These are phyloP conservation scores for Fomitopsis betulina DNA, from an alignment of 1,284 basidiomycete genomes.

Conservation along the genomic window DNA sequence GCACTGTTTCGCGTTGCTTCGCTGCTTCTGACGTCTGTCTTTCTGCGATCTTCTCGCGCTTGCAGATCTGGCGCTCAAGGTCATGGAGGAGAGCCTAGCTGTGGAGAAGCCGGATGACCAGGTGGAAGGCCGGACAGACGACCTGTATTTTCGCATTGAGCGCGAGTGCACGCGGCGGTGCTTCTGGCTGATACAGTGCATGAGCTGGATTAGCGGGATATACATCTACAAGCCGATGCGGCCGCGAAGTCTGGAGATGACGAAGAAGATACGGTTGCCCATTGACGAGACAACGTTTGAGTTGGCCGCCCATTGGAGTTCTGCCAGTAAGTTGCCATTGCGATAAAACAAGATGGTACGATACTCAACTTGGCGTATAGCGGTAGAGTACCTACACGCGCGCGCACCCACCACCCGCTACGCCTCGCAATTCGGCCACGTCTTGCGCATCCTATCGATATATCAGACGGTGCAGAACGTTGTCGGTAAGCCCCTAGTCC, in stretches of 20 bases:
- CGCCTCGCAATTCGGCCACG: conserved; percentile 67
- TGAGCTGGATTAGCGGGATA: conserved; percentile 31
- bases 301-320: conserved; percentile 51
- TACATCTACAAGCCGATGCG: conserved; percentile 27
- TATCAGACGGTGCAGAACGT: conserved; percentile 49
- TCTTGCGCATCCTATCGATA: conserved; percentile 62
- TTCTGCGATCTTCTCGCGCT: not conserved
- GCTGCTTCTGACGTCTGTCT: not conserved
- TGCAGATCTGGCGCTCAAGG: conserved; percentile 47
- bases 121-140: conserved; percentile 48
- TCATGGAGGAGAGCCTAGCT: conserved; percentile 62
- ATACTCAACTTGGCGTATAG: not conserved
- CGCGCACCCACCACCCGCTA: conserved; percentile 54
- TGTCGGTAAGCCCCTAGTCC: conserved; percentile 20
- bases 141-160: conserved; percentile 56
- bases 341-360: not conserved
- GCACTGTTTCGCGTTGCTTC: not conserved
- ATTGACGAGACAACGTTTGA: conserved; percentile 77
- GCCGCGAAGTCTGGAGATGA: conserved; percentile 39
- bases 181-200: conserved; percentile 70
- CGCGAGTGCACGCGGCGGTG: conserved; percentile 69
- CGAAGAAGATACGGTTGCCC: conserved; percentile 52
- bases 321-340: conserved; percentile 45
- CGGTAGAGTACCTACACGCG: conserved; percentile 59
- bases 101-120: conserved; percentile 57